These are phyloP conservation scores for Colletotrichum sp. DNA, from an alignment of 2,329 filamentous ascomycete species.

Conservation along the genomic window DNA sequence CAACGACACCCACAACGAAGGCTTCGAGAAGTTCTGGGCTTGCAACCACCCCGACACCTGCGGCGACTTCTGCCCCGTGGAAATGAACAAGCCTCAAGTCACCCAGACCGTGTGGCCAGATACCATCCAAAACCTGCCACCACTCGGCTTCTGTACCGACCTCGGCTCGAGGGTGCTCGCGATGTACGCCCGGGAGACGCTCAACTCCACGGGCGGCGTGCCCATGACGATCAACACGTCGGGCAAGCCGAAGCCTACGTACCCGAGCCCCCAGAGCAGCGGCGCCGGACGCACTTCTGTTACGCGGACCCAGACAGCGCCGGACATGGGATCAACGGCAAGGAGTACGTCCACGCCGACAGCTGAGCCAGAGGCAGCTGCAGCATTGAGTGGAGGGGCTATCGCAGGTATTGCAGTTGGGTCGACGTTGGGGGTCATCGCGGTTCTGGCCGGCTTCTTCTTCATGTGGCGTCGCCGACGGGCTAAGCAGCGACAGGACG, in stretches of 20 bases:
- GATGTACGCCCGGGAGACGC: neutral
- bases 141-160: neutral
- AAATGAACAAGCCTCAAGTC: neutral
- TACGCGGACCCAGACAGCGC: neutral
- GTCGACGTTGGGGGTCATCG: neutral
- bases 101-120: slow-evolving; percentile 3
- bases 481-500: neutral
- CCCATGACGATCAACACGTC: neutral
- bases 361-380: neutral
- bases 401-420: slow-evolving; percentile 8
- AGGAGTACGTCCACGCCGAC: neutral
- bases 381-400: neutral
- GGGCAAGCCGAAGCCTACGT: neutral
- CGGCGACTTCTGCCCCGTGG: slow-evolving; percentile 1
- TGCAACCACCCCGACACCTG: slow-evolving; percentile 13
- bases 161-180: neutral
- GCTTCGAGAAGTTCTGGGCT: slow-evolving; percentile 8
- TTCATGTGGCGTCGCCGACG: neutral
- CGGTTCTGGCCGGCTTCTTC: neutral
- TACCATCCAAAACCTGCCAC: neutral
- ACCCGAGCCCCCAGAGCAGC: neutral
- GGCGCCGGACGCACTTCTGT: neutral
- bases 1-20: slow-evolving; percentile 1
- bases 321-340: neutral
- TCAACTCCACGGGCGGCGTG: neutral